Evolutionary conservation across 768 basidiomycete genomes (phyloP), one percentile per base, ranked within the genome.

Genomic region (Guyanaporus albipodus): DNA sequence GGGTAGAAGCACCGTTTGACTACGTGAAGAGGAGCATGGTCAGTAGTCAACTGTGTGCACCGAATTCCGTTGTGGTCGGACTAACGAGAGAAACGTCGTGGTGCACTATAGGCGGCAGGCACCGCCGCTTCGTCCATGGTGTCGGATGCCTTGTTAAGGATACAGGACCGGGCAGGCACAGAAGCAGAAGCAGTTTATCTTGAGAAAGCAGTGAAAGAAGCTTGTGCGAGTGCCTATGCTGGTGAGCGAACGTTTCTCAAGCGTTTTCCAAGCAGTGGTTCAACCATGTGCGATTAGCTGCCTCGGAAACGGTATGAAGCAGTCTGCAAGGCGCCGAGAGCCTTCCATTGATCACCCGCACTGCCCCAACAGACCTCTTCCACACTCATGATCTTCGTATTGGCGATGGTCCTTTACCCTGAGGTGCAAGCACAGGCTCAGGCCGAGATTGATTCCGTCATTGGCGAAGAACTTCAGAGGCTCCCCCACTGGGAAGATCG

Each of bases 331-430:
- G 7, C 36, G 19, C 23, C 9, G 21, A 33, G 4, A 23, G 15
- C 10, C 42, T 41, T 49, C 17, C 31, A 55, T 46, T 46, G 38
- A 44, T 43, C 21, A 51, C n/a, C n/a, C n/a, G n/a, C 41, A 44
- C 43, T 38, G 32, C 42, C 43, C 37, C 38, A 42, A 50, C 38
- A 53, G 64, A 59, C 55, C 7, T 50, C 10, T 9, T 64, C 57
- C 24, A 53, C 49, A 15, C 24, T 55, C 21, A 40, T 46, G 38
- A 46, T 45, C 21, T 63, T 66, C 44, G 17, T 61, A 19, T 48
- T 61, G 40, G 58, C 38, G n/a, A 58, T 63, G 61, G 38, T 61
- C 23, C 32, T 63, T 26, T 50, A 61, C 43, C 59, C 61, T 33
- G 52, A 61, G 1, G 62, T 52, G 18, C 63, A 61, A 42, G 44